Percentiles rank a stretch among this genome's conserved stretches.
These are phyloP conservation scores for Arachis hypogaea DNA, from an alignment of 306 rosid species.

Conservation along the genomic window DNA sequence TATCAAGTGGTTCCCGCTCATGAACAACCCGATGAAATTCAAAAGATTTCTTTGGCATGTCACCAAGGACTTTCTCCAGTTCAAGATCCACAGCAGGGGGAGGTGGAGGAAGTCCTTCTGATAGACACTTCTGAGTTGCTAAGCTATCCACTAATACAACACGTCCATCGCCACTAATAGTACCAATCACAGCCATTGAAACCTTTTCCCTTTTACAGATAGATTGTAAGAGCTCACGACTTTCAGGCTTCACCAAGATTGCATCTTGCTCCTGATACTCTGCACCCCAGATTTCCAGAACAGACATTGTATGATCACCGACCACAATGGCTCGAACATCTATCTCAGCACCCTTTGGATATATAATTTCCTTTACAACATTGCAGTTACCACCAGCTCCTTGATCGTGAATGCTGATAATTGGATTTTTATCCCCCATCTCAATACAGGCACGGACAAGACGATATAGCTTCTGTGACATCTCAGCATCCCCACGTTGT, in stretches of 20 bases:
- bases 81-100: slow-evolving; percentile 85
- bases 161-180: slow-evolving; percentile 77
- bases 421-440: slow-evolving; percentile 88
- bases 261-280: slow-evolving; percentile 96
- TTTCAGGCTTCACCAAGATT: slow-evolving; percentile 83
- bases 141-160: slow-evolving; percentile 69
- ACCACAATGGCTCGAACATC: slow-evolving; percentile 75
- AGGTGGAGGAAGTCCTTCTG: slow-evolving; percentile 68
- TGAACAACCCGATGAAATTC: slow-evolving; percentile 58
- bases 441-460: slow-evolving; percentile 94
- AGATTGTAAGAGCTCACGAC: slow-evolving; percentile 61
- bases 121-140: slow-evolving; percentile 53
- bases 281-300: slow-evolving; percentile 96
- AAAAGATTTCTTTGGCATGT: slow-evolving; percentile 86
- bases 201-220: slow-evolving; percentile 81
- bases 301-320: slow-evolving; percentile 91
- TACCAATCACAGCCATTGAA: slow-evolving; percentile 92
- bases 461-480: slow-evolving; percentile 91
- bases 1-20: slow-evolving; percentile 71
- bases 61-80: slow-evolving; percentile 89
- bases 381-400: slow-evolving; percentile 98
- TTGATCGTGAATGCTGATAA: slow-evolving; percentile 89
- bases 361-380: slow-evolving; percentile 89
- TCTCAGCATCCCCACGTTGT: slow-evolving; percentile 97
- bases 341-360: slow-evolving; percentile 81